A percentile compares a stretch with the other conserved stretches of the same genome.
Conservation (phyloP, 1,139 yeast genomes). For the Diutina rugosa region DNA sequence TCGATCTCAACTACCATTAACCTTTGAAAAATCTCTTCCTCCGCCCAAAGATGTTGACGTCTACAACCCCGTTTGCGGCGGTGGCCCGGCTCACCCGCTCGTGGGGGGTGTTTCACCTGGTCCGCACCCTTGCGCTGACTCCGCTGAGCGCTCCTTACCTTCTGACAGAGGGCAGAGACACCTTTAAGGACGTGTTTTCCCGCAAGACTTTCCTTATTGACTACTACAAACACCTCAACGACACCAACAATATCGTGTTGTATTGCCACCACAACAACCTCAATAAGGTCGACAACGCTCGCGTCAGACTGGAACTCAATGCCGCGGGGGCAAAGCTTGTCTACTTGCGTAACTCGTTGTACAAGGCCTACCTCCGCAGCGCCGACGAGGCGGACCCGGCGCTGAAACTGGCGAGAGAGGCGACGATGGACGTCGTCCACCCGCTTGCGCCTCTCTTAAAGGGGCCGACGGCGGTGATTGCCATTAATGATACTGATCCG, state of each 20-base stretch:
- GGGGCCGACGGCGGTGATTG: constrained; percentile 83
- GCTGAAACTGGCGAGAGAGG: constrained; percentile 24
- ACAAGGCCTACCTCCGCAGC: constrained; percentile 67
- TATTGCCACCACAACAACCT: constrained; percentile 80
- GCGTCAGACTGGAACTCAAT: constrained; percentile 46
- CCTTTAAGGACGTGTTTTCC: constrained; percentile 40
- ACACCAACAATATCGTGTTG: constrained; percentile 53
- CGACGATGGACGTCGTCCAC: constrained; percentile 32
- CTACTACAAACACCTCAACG: constrained; percentile 59
- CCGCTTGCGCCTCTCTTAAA: constrained; percentile 57
- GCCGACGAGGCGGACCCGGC: constrained; percentile 68
- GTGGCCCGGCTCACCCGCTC: not conserved
- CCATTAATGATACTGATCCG: constrained; percentile 64
- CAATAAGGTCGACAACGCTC: constrained; percentile 52
- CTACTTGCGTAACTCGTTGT: constrained; percentile 53
- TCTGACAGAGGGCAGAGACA: constrained; percentile 15
- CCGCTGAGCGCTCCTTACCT: not conserved
- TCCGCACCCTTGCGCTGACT: not conserved
- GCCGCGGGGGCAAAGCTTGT: constrained; percentile 56
- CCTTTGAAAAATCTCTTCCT: not conserved
- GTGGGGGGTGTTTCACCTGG: not conserved
- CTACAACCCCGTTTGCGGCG: not conserved
- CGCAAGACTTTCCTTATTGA: constrained; percentile 82
- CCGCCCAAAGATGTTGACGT: not conserved
- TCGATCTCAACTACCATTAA: not conserved